Conservation (phyloP, 2,329 filamentous ascomycete species). For the Alternaria sp. region DNA sequence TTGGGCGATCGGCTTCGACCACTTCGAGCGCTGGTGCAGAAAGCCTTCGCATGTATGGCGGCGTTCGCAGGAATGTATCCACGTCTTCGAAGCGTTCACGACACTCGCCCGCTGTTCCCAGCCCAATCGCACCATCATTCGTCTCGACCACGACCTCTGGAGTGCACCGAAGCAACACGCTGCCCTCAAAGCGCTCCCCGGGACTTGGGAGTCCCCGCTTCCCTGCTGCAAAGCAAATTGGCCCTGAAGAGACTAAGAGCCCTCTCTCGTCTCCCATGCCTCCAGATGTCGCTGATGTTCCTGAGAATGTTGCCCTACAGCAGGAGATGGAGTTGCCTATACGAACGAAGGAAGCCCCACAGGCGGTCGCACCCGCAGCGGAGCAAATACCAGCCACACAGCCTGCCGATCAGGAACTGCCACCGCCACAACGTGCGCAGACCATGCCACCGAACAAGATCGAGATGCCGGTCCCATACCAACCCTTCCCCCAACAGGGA, state of each 20-base stretch:
- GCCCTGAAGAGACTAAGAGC: constrained; percentile 46
- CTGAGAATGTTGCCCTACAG: constrained; percentile 13
- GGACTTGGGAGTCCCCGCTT: constrained; percentile 58
- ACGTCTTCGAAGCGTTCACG: constrained; percentile 88
- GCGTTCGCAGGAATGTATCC: constrained; percentile 85
- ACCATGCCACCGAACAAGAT: constrained; percentile 31
- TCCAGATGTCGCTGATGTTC: constrained; percentile 18
- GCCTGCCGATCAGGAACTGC: constrained; percentile 10
- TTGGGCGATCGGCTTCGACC: constrained; percentile 76
- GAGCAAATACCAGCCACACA: constrained; percentile 6
- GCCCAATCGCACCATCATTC: constrained; percentile 57
- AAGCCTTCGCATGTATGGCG: constrained; percentile 80
- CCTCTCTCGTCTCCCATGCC: constrained; percentile 24
- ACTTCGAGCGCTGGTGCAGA: constrained; percentile 78
- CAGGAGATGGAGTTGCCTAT: constrained; percentile 10
- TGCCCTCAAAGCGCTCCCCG: constrained; percentile 89
- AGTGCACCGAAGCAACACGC: constrained; percentile 84
- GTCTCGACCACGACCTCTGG: constrained; percentile 55
- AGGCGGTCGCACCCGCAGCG: background rate
- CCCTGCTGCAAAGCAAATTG: constrained; percentile 53
- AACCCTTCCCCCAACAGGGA: constrained; percentile 1
- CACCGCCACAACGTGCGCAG: constrained; percentile 24
- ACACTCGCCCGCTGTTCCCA: constrained; percentile 72
- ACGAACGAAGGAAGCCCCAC: background rate
- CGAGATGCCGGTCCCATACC: constrained; percentile 30